phyloP scores from a whole-genome alignment of 2,329 filamentous ascomycete genomes.

The Fusarium avenaceum region DNA sequence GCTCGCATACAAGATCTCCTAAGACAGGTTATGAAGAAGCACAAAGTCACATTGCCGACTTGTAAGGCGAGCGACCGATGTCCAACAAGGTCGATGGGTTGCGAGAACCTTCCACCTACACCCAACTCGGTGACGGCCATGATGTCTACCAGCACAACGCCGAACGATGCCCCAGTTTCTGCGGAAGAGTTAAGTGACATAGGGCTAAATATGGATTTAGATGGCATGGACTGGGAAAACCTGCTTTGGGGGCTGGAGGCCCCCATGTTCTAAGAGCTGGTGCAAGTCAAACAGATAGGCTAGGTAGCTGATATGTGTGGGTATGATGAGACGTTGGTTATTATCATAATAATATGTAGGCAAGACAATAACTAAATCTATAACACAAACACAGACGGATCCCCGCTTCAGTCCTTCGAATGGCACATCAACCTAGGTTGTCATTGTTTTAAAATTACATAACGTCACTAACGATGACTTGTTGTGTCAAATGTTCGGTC shows the following conservation, averaged over 20 bases:
- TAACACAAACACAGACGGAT: not conserved
- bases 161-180: slow-evolving; percentile 25
- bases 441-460: slow-evolving; percentile 2
- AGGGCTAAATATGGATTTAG: slow-evolving; percentile 51
- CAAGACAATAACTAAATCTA: not conserved
- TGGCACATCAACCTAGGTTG: not conserved
- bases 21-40: slow-evolving; percentile 52
- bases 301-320: not conserved
- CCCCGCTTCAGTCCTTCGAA: not conserved
- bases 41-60: slow-evolving; percentile 45
- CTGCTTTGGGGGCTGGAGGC: slow-evolving; percentile 54
- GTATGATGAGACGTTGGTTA: not conserved
- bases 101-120: slow-evolving; percentile 47
- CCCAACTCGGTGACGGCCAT: slow-evolving; percentile 46
- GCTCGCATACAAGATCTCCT: slow-evolving; percentile 52
- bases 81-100: not conserved
- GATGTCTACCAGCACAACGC: slow-evolving; percentile 29
- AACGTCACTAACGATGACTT: not conserved
- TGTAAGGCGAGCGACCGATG: slow-evolving; percentile 11
- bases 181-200: slow-evolving; percentile 49
- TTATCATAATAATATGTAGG: not conserved
- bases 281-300: too few species aligned
- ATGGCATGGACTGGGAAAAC: slow-evolving; percentile 55
- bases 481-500: not conserved
- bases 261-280: slow-evolving; percentile 48